Percentiles rank a stretch among this genome's conserved stretches.
Evolutionary conservation across 495 filamentous ascomycete species (phyloP).

Genomic region (Parathielavia hyrcaniae): DNA sequence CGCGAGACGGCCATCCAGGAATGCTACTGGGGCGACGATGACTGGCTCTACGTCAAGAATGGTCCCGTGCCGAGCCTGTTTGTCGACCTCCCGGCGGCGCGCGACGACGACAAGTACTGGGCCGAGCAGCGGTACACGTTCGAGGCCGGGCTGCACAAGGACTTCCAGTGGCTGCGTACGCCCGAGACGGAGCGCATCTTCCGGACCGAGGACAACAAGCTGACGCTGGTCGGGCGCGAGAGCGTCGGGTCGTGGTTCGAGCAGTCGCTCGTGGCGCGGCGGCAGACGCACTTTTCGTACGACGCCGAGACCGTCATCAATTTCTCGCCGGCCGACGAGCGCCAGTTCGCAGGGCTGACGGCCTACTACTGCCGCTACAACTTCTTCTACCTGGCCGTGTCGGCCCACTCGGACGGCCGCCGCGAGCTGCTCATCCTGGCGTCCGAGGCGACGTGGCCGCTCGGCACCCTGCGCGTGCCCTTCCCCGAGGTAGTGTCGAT

Average conservation of each 20-base stretch:
- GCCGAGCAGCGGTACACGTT: constrained; percentile 47
- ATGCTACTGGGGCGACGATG: constrained; percentile 47
- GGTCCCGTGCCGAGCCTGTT: constrained; percentile 48
- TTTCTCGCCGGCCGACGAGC: constrained; percentile 47
- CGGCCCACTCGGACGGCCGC: constrained; percentile 48
- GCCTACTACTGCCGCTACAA: constrained; percentile 55
- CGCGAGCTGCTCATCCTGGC: constrained; percentile 48
- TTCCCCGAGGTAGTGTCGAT: constrained; percentile 35
- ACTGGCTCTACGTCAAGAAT: constrained; percentile 54
- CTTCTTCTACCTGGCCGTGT: constrained; percentile 53
- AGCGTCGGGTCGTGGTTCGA: constrained; percentile 52
- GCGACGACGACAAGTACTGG: constrained; percentile 50
- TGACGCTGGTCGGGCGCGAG: constrained; percentile 46
- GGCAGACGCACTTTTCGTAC: constrained; percentile 51
- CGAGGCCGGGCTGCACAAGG: constrained; percentile 38
- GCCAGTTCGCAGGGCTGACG: constrained; percentile 52
- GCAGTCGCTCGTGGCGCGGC: constrained; percentile 48
- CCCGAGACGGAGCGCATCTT: constrained; percentile 52
- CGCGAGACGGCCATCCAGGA: constrained; percentile 53
- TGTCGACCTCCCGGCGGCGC: constrained; percentile 45
- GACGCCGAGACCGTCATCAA: constrained; percentile 51
- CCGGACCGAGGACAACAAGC: constrained; percentile 31
- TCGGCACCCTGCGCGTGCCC: constrained; percentile 37
- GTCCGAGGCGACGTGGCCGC: constrained; percentile 48
- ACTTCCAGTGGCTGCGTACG: constrained; percentile 54